A percentile compares a stretch with the other conserved stretches of the same genome.
Evolutionary conservation across 1,139 yeast species (phyloP).

Genomic region (Saccharomyces hybrid): DNA sequence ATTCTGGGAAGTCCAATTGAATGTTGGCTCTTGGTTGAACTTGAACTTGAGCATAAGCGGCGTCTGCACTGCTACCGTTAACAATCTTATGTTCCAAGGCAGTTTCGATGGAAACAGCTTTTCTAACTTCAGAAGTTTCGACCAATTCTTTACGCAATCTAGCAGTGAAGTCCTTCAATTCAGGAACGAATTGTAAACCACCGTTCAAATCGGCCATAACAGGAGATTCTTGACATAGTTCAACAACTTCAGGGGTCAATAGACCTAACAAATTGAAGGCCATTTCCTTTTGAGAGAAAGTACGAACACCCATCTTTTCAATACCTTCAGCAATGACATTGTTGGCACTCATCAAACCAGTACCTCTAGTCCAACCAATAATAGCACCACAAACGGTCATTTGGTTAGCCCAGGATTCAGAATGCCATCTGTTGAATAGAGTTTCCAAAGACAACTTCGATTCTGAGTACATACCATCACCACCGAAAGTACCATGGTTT

Average conservation of each 20-base stretch:
- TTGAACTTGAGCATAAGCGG: slow-evolving; percentile 66
- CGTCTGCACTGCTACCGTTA: slow-evolving; percentile 84
- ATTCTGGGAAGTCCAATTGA: slow-evolving; percentile 85
- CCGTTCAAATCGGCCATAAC: slow-evolving; percentile 98
- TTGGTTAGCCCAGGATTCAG: slow-evolving; percentile 93
- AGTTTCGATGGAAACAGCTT: slow-evolving; percentile 91
- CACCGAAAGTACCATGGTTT: slow-evolving; percentile 97
- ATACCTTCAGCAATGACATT: slow-evolving; percentile 97
- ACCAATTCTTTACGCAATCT: slow-evolving; percentile 73
- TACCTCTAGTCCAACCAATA: slow-evolving; percentile 99
- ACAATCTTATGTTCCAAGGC: slow-evolving; percentile 89
- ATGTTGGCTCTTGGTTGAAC: slow-evolving; percentile 81
- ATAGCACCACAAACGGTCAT: slow-evolving; percentile 96
- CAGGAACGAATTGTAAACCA: slow-evolving; percentile 89
- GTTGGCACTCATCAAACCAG: slow-evolving; percentile 96
- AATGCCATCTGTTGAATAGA: slow-evolving; percentile 95
- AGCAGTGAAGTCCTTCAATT: slow-evolving; percentile 82
- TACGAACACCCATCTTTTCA: slow-evolving; percentile 91
- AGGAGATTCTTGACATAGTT: slow-evolving; percentile 87
- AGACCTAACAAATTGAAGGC: slow-evolving; percentile 95
- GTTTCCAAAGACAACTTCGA: slow-evolving; percentile 93
- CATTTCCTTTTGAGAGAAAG: slow-evolving; percentile 98
- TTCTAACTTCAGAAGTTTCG: slow-evolving; percentile 85
- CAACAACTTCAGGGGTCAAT: slow-evolving; percentile 77
- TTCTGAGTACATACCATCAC: slow-evolving; percentile 96